phyloP scores from a whole-genome alignment of 805 yeast genomes.

The Kurtzmaniella cleridarum region DNA sequence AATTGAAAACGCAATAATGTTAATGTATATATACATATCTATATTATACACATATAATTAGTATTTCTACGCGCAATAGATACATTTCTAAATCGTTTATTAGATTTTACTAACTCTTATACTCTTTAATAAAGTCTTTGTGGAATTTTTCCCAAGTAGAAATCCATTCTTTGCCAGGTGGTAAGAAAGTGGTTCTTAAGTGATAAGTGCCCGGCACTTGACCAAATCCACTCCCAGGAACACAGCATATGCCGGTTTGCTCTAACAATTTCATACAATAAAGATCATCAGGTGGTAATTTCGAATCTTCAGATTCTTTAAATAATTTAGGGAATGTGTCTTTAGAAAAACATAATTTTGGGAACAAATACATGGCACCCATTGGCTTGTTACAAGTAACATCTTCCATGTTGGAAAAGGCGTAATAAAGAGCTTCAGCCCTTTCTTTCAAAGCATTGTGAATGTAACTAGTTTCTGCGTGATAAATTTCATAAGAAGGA shows the following conservation, averaged over 20 bases:
- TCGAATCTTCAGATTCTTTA: conserved; percentile 50
- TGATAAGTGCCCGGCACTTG: conserved; percentile 88
- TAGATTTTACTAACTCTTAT: conserved; percentile 21
- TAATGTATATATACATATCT: too few species aligned
- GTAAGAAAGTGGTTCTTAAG: conserved; percentile 92
- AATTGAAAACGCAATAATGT: conserved; percentile 1
- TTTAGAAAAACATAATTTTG: conserved; percentile 57
- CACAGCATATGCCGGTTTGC: conserved; percentile 90
- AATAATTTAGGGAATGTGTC: conserved; percentile 47
- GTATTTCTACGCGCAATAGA: background rate
- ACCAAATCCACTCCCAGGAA: conserved; percentile 97
- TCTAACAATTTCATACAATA: conserved; percentile 84
- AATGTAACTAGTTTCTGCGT: conserved; percentile 56
- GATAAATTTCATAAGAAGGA: conserved; percentile 63
- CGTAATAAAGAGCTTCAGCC: conserved; percentile 57
- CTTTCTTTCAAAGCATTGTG: conserved; percentile 59
- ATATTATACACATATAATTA: background rate
- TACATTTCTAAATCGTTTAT: background rate
- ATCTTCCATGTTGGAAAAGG: conserved; percentile 76
- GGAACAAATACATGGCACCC: conserved; percentile 98
- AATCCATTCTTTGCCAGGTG: conserved; percentile 93
- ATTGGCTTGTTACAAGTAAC: conserved; percentile 83
- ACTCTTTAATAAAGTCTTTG: conserved; percentile 57
- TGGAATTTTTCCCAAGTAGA: conserved; percentile 77
- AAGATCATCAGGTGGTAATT: conserved; percentile 72